Base-by-base conservation (phyloP, 805 yeast species). In the Ascoidea rubescens region DNA sequence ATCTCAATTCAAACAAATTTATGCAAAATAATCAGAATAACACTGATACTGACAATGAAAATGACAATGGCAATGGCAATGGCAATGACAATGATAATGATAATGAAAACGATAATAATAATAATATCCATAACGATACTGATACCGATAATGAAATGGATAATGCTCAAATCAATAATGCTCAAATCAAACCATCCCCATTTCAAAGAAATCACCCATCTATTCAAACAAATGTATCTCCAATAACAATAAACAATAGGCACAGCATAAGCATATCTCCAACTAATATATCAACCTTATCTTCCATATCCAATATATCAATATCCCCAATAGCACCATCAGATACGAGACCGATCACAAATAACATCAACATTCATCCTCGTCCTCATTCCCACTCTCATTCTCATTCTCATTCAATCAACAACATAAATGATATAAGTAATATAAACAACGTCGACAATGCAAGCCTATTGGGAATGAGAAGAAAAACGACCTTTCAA, bases 61-160 rank as follows among this genome's bases (percentile, higher is more conserved):
- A 21, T n/a, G n/a, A n/a, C n/a, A n/a, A n/a, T n/a, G n/a, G 2
- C 86, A 81, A 67, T 65, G 75, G 46, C 74, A 60, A 57, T 43
- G 5, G 32, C 10, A 14, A 32, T 45, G 16, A 7, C 5, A 30
- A 7, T 2, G 4, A 10, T 46, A 6, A 30, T 4, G 5, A 30
- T 17, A 46, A 30, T 17, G 28, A 30, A 7, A 46, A 30, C n/a
- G n/a, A 5, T 46, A 45, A 45, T 4, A 45, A 45, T 45, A 45
- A 4, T 4, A 45, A 45, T 45, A 45, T 16, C 4, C 12, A 45
- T 45, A 17, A 8, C 8, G 28, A 45, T 45, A 45, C 43, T 37
- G 14, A 37, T 37, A 37, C 14, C 43, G 14, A 8, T 37, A 37
- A 37, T 37, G 14, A 37, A 10, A 37, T 10, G 8, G 4, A 37